Percentiles rank a stretch among this genome's conserved stretches.
phyloP scores from a whole-genome alignment of 495 filamentous ascomycete species.

The Podospora didyma region DNA sequence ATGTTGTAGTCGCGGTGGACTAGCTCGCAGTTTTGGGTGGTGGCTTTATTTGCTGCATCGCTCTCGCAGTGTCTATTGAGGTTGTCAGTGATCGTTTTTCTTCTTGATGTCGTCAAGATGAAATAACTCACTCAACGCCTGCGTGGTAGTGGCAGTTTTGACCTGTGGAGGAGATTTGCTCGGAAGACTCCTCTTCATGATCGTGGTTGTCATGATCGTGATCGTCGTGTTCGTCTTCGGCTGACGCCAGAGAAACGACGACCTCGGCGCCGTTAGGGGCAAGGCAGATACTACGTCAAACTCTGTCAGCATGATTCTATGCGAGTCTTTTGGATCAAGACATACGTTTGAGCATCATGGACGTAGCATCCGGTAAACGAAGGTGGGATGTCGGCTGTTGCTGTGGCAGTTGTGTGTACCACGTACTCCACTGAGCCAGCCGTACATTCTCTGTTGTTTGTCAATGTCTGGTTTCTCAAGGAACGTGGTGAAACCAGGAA shows the following conservation, averaged over 20 bases:
- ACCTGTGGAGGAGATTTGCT: conserved; percentile 5
- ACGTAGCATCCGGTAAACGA: conserved; percentile 21
- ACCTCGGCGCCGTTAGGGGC: conserved; percentile 39
- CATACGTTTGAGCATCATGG: conserved; percentile 15
- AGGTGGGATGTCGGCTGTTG: conserved; percentile 15
- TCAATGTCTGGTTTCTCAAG: neutral
- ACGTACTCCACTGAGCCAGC: conserved; percentile 15
- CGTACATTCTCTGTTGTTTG: conserved; percentile 11
- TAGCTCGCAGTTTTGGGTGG: conserved; percentile 34
- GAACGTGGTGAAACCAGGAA: neutral
- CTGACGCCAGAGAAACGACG: conserved; percentile 4
- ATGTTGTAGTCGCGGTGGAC: conserved; percentile 55
- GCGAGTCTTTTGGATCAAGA: no score
- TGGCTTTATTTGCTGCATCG: conserved; percentile 24
- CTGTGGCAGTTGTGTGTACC: conserved; percentile 13
- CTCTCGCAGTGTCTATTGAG: conserved; percentile 32
- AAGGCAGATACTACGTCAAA: conserved; percentile 18
- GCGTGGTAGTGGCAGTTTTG: conserved; percentile 61
- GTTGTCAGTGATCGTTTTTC: no score
- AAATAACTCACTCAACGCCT: conserved; percentile 52
- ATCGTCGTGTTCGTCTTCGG: conserved; percentile 23
- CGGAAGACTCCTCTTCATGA: conserved; percentile 2
- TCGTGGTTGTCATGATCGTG: no score
- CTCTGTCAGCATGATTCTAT: neutral
- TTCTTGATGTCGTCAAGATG: neutral